Evolutionary conservation across 345 rosid species (phyloP), one percentile per base, ranked within the genome.

Genomic region (Aquilaria malaccensis): DNA sequence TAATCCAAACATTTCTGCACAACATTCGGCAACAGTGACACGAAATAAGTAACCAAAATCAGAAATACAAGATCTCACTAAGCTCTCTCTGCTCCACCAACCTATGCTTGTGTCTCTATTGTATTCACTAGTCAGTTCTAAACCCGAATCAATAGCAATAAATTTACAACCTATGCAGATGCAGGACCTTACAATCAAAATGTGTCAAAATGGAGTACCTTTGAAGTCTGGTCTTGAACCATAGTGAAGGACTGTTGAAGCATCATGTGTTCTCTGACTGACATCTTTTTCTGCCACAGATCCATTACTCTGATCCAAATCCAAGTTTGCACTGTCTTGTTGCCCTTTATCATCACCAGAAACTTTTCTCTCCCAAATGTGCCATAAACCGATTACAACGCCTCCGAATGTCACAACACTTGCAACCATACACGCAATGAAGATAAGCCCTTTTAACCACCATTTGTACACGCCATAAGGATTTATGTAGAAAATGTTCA

Each of bases 361-460:
- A 57, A 48, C 45, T 59, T 68, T 77, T 50, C 60, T 68, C 59
- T 78, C 88, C 93, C 93, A 84, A 10, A 73, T 70, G 67, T 81
- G 81, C 98, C 98, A 93, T 30, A 84, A 80, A 22, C 64, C 82
- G 65, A 89, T 51, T 60, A 85, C 90, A 10, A 70, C 51, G 47
- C 97, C 96, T 52, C 98, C 96, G 58, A 89, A 89, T 15, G 76
- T 57, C 22, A 83, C 13, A 61, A 80, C 80, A 62, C 97, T 72
- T 33, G 72, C 83, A 37, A 77, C 79, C 97, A 87, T 87, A 77
- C 91, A 84, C 9, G 61, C 76, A 15, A 84, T 6, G 53, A 85
- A 80, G 33, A 89, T 77, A 60, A 93, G 79, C 60, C 96, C 97
- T 54, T 77, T 84, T 80, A 84, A 87, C 98, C 97, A 93, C 97